These are phyloP conservation scores for Alloteropsis semialata DNA, from an alignment of 176 grass and related monocot genomes.

Conservation along the genomic window DNA sequence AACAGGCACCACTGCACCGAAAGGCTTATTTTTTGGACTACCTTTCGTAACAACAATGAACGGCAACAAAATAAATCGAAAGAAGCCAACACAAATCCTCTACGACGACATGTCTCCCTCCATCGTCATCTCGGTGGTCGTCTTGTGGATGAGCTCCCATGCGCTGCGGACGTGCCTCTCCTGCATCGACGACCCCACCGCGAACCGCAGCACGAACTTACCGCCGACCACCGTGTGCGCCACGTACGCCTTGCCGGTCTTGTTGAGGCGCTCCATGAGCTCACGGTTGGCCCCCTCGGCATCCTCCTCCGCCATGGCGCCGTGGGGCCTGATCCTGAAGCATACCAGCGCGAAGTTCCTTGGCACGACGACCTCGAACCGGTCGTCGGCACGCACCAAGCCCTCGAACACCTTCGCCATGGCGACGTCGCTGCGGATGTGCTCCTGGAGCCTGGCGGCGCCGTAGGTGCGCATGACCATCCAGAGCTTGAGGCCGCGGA, in stretches of 20 bases:
- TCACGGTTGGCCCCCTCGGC: neutral
- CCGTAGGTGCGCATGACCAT: neutral
- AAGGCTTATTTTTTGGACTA: too few relatives aligned
- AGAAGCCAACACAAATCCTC: too few relatives aligned
- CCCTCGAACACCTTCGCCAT: neutral
- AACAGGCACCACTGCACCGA: too few relatives aligned
- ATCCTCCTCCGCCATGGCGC: neutral
- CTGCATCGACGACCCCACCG: neutral
- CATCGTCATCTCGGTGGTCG: neutral
- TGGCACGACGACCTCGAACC: neutral
- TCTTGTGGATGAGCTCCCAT: neutral
- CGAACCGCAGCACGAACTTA: neutral
- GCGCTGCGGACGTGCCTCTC: neutral
- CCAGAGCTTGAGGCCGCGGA: neutral
- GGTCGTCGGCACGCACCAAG: neutral
- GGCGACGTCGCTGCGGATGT: neutral
- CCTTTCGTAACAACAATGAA: too few relatives aligned
- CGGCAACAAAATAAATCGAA: too few relatives aligned
- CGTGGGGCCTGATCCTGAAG: neutral
- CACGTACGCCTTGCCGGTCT: neutral
- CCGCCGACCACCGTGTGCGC: neutral
- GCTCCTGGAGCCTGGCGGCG: neutral
- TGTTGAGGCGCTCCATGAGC: neutral
- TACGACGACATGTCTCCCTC: neutral
- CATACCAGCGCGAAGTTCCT: neutral